Conservation (phyloP, 2,329 filamentous ascomycete species). For the Amauroascus verrucosus region DNA sequence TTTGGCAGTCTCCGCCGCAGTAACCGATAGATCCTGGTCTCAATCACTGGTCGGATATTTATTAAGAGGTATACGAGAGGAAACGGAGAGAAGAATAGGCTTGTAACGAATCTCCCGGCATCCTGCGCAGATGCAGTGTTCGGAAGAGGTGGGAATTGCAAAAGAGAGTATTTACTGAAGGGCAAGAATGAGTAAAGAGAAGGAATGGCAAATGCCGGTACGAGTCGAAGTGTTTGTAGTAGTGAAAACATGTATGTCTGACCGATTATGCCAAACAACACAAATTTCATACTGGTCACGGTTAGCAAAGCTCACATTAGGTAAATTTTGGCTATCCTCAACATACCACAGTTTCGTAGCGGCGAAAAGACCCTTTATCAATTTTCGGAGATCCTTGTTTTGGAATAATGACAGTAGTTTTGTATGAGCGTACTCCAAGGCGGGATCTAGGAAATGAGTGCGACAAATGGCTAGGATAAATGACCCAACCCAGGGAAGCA, state of each 20-base stretch:
- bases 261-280: constrained; percentile 30
- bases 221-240: constrained; percentile 34
- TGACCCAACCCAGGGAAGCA: constrained; percentile 32
- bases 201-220: constrained; percentile 28
- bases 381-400: constrained; percentile 22
- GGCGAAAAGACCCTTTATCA: constrained; percentile 22
- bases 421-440: constrained; percentile 25
- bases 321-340: neutral
- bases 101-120: constrained; percentile 21
- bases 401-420: constrained; percentile 20
- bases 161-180: constrained; percentile 28
- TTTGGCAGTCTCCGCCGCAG: constrained; percentile 35
- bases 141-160: constrained; percentile 27
- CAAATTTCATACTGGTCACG: constrained; percentile 25
- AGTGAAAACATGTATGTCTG: constrained; percentile 37
- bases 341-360: constrained; percentile 26
- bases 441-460: constrained; percentile 29
- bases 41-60: constrained; percentile 30
- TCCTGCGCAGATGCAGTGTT: constrained; percentile 22
- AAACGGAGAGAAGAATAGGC: constrained; percentile 29
- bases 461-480: constrained; percentile 31
- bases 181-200: constrained; percentile 28
- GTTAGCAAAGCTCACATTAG: constrained; percentile 16
- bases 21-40: constrained; percentile 33
- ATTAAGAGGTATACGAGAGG: constrained; percentile 29